Evolutionary conservation across 2,329 filamentous ascomycete species (phyloP), one percentile per base, ranked within the genome.

Genomic region (Diaporthe citriasiana): DNA sequence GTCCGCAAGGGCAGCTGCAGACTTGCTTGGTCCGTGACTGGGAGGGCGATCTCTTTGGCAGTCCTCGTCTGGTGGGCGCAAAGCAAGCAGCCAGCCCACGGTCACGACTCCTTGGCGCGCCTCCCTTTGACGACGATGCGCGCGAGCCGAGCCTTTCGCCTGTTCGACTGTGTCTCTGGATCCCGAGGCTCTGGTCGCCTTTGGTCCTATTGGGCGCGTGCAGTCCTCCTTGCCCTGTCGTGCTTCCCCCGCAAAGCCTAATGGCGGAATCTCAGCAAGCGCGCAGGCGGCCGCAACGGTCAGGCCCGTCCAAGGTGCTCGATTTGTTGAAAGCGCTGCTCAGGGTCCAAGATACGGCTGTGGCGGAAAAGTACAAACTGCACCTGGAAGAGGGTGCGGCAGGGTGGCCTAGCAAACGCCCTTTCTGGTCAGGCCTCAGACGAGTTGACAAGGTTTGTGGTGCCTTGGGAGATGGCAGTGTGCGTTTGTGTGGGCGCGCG

Each of bases 1-100:
- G 76, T 57, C 56, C 53, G 70, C 71, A 69, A 66, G 72, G 68
- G 70, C 71, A 71, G 71, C 75, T 75, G 75, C 72, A 74, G 74
- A 73, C 59, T 69, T 70, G 53, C 57, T 51, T 74, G 72, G 66
- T 68, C 68, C 59, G 65, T 45, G 72, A 71, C 50, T 71, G 72
- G 69, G 47, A 71, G 65, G 55, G 73, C 55, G 72, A 55, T 72
- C 74, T 71, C 60, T 66, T 15, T 38, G 57, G 72, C 68, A 30
- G 71, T 45, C 47, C 70, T 55, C 60, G 53, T 57, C 65, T 33
- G 59, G 65, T 42, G 59, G 59, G 72, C 59, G 68, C 68, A 74
- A 71, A 63, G 30, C 66, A 65, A 65, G 71, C 51, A 68, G 63
- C 47, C 47, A 40, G 51, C 68, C 56, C 71, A 66, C n/a, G 38